Evolutionary conservation across 208 protist genomes (phyloP).

Genomic region (Trypanosomatidae sp.): DNA sequence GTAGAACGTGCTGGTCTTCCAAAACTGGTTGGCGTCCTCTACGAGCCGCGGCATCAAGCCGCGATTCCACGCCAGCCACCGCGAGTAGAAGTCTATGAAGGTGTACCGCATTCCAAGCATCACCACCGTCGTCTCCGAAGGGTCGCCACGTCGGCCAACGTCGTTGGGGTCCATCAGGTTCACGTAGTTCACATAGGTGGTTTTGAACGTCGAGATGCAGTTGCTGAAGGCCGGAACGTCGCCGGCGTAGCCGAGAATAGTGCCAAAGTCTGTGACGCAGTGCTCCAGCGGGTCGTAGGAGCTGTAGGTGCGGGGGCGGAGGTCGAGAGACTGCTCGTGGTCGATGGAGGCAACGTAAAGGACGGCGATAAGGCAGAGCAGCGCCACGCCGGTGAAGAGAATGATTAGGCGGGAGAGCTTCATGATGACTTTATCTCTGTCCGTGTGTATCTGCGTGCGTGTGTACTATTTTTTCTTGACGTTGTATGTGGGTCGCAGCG

Average conservation of each 20-base stretch:
- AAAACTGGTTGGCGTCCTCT: constrained; percentile 27
- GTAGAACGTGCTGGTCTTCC: constrained; percentile 36
- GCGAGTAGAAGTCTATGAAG: constrained; percentile 43
- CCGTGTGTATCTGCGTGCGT: background rate
- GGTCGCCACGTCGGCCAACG: constrained; percentile 32
- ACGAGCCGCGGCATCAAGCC: constrained; percentile 30
- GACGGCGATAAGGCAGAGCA: constrained; percentile 18
- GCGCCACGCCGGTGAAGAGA: constrained; percentile 6
- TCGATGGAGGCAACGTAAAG: constrained; percentile 20
- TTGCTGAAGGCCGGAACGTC: constrained; percentile 69
- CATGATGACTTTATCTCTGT: background rate
- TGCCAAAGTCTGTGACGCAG: constrained; percentile 48
- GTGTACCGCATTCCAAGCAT: constrained; percentile 43
- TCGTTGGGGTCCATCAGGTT: constrained; percentile 43
- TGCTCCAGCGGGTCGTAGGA: constrained; percentile 38
- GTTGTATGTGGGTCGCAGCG: too few relatives aligned
- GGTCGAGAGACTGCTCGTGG: constrained; percentile 4
- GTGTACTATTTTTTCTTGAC: too few relatives aligned
- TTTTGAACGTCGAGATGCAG: constrained; percentile 36
- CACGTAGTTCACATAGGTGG: constrained; percentile 31
- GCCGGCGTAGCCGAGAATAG: constrained; percentile 48
- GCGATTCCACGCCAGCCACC: constrained; percentile 46
- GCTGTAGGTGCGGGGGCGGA: background rate
- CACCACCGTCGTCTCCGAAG: constrained; percentile 23
- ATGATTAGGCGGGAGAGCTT: constrained; percentile 8